Evolutionary conservation across 805 yeast genomes (phyloP).

Genomic region (Starmera caribaea): DNA sequence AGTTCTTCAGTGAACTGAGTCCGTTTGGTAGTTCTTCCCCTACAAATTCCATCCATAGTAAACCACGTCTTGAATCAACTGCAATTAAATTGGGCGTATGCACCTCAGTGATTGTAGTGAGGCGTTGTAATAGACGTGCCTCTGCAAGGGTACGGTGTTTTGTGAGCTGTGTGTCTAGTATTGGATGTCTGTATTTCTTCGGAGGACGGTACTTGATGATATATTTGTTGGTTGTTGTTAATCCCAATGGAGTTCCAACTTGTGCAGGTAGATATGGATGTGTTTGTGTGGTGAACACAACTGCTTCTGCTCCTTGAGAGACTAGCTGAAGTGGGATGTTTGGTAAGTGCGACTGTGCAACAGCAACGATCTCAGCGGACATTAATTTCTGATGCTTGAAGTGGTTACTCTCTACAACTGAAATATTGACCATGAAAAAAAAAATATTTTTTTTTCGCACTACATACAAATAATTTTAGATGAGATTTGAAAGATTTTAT

Average conservation of each 20-base stretch:
- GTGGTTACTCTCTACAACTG: slow-evolving; percentile 9
- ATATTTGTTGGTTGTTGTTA: slow-evolving; percentile 25
- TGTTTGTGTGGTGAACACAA: slow-evolving; percentile 49
- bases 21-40: slow-evolving; percentile 45
- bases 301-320: slow-evolving; percentile 90
- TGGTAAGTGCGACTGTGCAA: slow-evolving; percentile 33
- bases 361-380: slow-evolving; percentile 43
- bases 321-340: slow-evolving; percentile 42
- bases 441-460: no score
- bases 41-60: slow-evolving; percentile 81
- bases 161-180: slow-evolving; percentile 66
- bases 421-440: no score
- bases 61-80: slow-evolving; percentile 68
- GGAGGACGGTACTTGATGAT: slow-evolving; percentile 82
- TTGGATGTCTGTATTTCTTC: slow-evolving; percentile 84
- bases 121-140: slow-evolving; percentile 61
- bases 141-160: slow-evolving; percentile 79
- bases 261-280: slow-evolving; percentile 56
- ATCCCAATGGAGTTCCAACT: slow-evolving; percentile 6
- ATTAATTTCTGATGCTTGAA: slow-evolving; percentile 20
- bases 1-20: slow-evolving; percentile 59
- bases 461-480: no score
- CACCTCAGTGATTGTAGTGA: slow-evolving; percentile 37
- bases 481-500: no score
- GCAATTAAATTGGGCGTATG: slow-evolving; percentile 66